These are phyloP conservation scores for Penicillium freii DNA, from an alignment of 2,329 filamentous ascomycete species.

Conservation along the genomic window DNA sequence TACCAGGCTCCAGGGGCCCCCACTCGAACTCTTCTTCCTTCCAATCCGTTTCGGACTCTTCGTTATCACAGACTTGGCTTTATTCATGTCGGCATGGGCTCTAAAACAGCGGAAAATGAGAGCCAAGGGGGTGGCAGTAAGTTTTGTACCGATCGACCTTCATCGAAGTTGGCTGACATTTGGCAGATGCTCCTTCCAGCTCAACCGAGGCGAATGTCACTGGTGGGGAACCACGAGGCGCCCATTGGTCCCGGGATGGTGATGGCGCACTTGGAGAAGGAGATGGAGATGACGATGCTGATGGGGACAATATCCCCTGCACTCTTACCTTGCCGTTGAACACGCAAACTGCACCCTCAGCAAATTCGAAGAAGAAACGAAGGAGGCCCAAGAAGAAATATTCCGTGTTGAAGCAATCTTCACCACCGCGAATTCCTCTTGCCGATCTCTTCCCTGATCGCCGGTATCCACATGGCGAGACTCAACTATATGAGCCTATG, in stretches of 20 bases:
- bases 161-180: constrained; percentile 9
- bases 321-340: constrained; percentile 21
- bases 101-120: constrained; percentile 43
- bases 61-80: not conserved
- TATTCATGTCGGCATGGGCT: constrained; percentile 40
- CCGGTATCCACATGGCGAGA: constrained; percentile 49
- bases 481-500: constrained; percentile 41
- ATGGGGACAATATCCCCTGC: constrained; percentile 16
- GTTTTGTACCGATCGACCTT: not conserved
- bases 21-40: not conserved
- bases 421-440: constrained; percentile 49
- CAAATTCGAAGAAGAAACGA: constrained; percentile 39
- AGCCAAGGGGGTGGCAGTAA: constrained; percentile 35
- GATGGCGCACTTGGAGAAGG: constrained; percentile 43
- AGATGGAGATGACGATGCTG: constrained; percentile 23
- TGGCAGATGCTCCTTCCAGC: constrained; percentile 23
- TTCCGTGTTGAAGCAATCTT: constrained; percentile 38
- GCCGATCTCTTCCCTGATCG: constrained; percentile 47
- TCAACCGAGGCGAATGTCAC: constrained; percentile 23
- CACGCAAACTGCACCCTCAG: constrained; percentile 36
- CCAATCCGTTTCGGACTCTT: not conserved
- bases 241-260: constrained; percentile 44
- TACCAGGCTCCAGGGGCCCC: too few species aligned
- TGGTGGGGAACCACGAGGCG: constrained; percentile 46
- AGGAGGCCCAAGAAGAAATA: constrained; percentile 50